phyloP scores from a whole-genome alignment of 176 grass and related monocot species.

The Oryza glaberrima region DNA sequence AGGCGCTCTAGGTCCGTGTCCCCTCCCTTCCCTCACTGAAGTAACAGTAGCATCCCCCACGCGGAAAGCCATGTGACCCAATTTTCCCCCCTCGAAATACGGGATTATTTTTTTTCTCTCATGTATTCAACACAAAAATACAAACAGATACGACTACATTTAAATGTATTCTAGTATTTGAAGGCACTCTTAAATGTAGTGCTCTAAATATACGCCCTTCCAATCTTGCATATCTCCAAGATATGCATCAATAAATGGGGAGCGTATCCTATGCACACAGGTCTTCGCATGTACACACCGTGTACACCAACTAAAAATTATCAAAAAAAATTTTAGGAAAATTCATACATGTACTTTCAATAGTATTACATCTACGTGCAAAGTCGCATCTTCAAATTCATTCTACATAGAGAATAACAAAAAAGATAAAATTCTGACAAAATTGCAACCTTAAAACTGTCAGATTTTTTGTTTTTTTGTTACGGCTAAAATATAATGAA shows the following conservation, averaged over 20 bases:
- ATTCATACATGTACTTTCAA: no score
- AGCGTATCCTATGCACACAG: no score
- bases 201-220: neutral
- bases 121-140: neutral
- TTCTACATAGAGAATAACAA: no score
- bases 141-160: neutral
- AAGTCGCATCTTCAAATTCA: no score
- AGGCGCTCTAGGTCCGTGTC: neutral
- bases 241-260: neutral
- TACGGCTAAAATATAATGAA: no score
- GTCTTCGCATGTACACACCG: no score
- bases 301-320: no score
- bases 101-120: neutral
- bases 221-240: neutral
- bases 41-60: conserved; percentile 12
- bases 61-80: conserved; percentile 19
- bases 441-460: no score
- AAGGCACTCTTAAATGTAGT: neutral
- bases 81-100: neutral
- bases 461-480: no score
- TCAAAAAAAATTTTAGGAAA: no score
- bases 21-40: neutral
- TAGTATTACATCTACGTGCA: no score
- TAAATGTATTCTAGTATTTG: neutral
- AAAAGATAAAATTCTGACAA: no score